Base-by-base conservation (phyloP, 352 stramenopile genomes). In the Vaucheria bursata region DNA sequence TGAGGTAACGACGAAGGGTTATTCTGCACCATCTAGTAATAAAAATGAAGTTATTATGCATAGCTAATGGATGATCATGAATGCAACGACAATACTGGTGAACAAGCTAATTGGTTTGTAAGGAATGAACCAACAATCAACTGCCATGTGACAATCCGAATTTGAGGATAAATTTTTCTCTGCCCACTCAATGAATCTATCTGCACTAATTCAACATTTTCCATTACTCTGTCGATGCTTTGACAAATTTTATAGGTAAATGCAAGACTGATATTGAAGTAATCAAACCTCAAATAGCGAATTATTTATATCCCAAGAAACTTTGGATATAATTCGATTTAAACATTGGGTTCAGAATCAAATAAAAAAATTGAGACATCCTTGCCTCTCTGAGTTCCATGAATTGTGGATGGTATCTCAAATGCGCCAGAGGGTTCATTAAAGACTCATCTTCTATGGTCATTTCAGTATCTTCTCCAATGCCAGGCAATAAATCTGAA, bases 331-430 rank as follows among this genome's bases (percentile, higher is more conserved):
- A 59, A 18, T 18, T 25, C 45, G 25, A 18, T 59, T 18, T 25
- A 18, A 7, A 2, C 53, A 2, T 68, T 2, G 2, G 8, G 31
- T 8, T 68, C 2, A 7, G 2, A 8, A 68, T 7, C 53, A 68
- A 2, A 37, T 2, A 68, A 31, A 68, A 7, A 2, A 68, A 7
- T 34, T 2, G 2, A 8, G 8, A 7, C 8, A 2, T 34, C 2
- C 53, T 68, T 2, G 37, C 53, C 53, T 68, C 53, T 68, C 53
- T 68, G 8, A 68, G 53, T 34, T 68, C 53, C 8, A 68, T 31
- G 53, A 68, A 68, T 7, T 68, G 53, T 68, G 53, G 53, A 34
- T 68, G 53, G 8, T 68, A 68, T 2, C 53, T 2, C 53, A 68
- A 34, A 2, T 2, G 2, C 34, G 53, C 53, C 53, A 68, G 53